Base-by-base conservation (phyloP, 306 rosid species). In the Quercus alba region DNA sequence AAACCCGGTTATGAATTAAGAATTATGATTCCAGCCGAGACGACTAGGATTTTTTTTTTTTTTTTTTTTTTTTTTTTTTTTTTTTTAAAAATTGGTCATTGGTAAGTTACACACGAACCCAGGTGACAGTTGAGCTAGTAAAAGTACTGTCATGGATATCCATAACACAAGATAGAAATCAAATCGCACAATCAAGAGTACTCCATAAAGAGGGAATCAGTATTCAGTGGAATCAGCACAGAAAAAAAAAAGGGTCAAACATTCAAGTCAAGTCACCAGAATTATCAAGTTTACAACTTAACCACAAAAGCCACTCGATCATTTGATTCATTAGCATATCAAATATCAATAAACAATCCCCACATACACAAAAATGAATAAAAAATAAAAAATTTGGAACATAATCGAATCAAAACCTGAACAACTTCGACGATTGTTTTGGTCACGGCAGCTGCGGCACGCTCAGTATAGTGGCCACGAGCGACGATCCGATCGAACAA, bases 341-440 rank as follows among this genome's bases (percentile, higher is more conserved):
- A 41, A 41, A 41, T 41, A 41, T 8, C 46, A 72, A 11, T 21
- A 7, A 41, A 8, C 68, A n/a, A n/a, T n/a, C n/a, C n/a, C n/a
- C n/a, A 23, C 73, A 19, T 10, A 61, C 41, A 23, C 49, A 78
- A 78, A 15, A 6, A 35, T 11, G 10, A 57, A 49, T 1, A 66
- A 78, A 70, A 78, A 20, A n/a, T 13, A 2, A 68, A 23, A 28
- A 0, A 1, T 21, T 38, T 31, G 13, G 1, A 64, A 25, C 69
- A 56, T 17, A 52, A 61, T 41, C 3, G 59, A 67, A 31, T 26
- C 18, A 61, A 81, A n/a, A 96, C 99, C 99, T 89, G 98, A 72
- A 96, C 99, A 67, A 96, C 98, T 91, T 96, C 97, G 2, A 96
- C 99, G 6, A 96, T 91, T 10, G 99, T 96, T 79, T 84, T 85